A percentile compares a stretch with the other conserved stretches of the same genome.
These are phyloP conservation scores for Mortierella sp. DNA, from an alignment of 371 early-diverging fungal species.

Conservation along the genomic window DNA sequence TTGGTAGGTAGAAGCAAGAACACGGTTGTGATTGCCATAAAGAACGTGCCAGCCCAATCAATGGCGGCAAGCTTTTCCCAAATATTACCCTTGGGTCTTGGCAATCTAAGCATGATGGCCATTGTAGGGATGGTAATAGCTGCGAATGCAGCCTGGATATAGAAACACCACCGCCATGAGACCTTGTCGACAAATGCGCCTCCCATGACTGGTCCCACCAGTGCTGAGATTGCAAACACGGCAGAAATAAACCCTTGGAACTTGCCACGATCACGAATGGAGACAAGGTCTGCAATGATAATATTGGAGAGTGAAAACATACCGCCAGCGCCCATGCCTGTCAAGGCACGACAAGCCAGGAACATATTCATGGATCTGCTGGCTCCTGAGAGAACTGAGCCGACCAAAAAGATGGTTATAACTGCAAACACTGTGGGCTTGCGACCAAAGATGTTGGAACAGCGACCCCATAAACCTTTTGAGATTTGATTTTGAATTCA, in stretches of 20 bases:
- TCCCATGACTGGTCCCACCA: conserved; percentile 80
- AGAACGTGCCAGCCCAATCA: conserved; percentile 74
- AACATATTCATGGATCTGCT: conserved; percentile 66
- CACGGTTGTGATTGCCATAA: conserved; percentile 65
- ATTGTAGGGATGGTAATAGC: conserved; percentile 68
- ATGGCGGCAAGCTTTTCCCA: conserved; percentile 67
- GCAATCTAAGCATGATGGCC: conserved; percentile 66
- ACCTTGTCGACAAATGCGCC: conserved; percentile 76
- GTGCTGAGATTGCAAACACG: conserved; percentile 70
- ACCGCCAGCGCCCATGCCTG: conserved; percentile 90
- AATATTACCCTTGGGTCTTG: conserved; percentile 59
- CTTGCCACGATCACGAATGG: conserved; percentile 60
- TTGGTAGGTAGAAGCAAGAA: conserved; percentile 70
- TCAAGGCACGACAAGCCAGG: conserved; percentile 79
- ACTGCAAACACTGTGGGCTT: conserved; percentile 68
- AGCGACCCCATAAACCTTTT: conserved; percentile 26
- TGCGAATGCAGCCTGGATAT: conserved; percentile 81
- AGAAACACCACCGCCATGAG: conserved; percentile 77
- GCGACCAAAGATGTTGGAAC: conserved; percentile 79
- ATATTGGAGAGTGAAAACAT: conserved; percentile 75
- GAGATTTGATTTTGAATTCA: neutral
- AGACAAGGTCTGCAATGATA: conserved; percentile 77
- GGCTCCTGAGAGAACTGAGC: conserved; percentile 69
- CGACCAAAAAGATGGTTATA: conserved; percentile 65
- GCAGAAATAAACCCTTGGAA: conserved; percentile 68